Percentiles rank a stretch among this genome's conserved stretches.
Conservation (phyloP, 768 basidiomycete genomes). For the Amyloporia xantha region DNA sequence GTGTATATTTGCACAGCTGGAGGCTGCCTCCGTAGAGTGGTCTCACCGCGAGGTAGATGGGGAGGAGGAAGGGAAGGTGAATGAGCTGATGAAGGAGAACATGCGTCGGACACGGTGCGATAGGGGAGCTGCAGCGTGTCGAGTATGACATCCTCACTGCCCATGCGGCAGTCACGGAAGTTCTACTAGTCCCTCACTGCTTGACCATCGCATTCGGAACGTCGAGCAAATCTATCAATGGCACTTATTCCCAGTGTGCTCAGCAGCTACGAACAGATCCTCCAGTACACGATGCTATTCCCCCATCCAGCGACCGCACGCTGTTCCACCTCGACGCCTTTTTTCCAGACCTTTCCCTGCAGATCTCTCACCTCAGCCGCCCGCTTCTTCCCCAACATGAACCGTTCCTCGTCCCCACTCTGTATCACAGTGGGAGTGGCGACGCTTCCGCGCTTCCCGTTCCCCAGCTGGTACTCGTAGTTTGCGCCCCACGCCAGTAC, state of each 20-base stretch:
- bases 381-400: slow-evolving; percentile 49
- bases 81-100: background rate
- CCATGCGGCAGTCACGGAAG: too few relatives aligned
- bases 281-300: slow-evolving; percentile 69
- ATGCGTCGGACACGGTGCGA: background rate
- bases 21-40: background rate
- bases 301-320: slow-evolving; percentile 54
- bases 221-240: too few relatives aligned
- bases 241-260: too few relatives aligned
- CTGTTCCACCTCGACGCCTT: slow-evolving; percentile 58
- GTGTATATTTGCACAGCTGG: background rate
- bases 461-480: slow-evolving; percentile 68
- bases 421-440: slow-evolving; percentile 48
- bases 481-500: slow-evolving; percentile 71
- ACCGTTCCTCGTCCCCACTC: slow-evolving; percentile 44
- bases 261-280: slow-evolving; percentile 30
- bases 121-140: background rate
- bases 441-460: slow-evolving; percentile 57
- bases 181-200: background rate
- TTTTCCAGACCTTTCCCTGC: slow-evolving; percentile 53
- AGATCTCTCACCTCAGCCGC: slow-evolving; percentile 53
- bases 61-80: slow-evolving; percentile 1
- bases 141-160: background rate
- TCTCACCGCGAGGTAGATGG: background rate
- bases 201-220: too few relatives aligned